These are phyloP conservation scores for Yarrowia keelungensis DNA, from an alignment of 805 yeast species.

Conservation along the genomic window DNA sequence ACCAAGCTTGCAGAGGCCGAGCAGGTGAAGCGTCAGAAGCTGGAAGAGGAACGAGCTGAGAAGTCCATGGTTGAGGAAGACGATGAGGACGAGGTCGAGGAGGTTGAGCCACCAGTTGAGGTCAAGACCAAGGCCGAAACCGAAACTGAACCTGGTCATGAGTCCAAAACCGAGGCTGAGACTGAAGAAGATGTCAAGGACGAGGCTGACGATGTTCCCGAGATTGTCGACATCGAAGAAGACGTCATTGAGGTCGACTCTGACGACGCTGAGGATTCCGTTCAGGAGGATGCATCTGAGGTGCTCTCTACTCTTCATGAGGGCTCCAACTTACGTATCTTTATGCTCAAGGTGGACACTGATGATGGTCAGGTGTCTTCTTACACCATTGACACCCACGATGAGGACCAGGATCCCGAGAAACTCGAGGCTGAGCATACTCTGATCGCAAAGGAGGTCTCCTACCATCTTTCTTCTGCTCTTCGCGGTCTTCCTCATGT, in stretches of 20 bases:
- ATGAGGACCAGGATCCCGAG: conserved; percentile 31
- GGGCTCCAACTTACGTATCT: neutral
- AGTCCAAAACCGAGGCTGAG: neutral
- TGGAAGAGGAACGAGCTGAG: conserved; percentile 16
- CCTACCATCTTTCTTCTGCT: conserved; percentile 9
- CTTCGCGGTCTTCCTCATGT: conserved; percentile 16
- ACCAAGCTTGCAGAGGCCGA: conserved; percentile 20
- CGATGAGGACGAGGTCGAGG: conserved; percentile 1
- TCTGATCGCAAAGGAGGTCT: conserved; percentile 11
- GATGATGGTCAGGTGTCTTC: conserved; percentile 21
- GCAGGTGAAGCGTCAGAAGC: conserved; percentile 15
- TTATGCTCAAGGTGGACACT: conserved; percentile 20
- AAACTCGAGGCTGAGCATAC: conserved; percentile 22
- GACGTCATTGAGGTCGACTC: neutral
- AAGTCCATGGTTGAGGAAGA: neutral
- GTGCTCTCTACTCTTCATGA: conserved; percentile 34
- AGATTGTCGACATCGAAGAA: conserved; percentile 14
- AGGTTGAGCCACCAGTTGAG: neutral
- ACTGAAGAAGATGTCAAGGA: neutral
- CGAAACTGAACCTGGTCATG: neutral
- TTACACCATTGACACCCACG: conserved; percentile 29
- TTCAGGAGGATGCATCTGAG: neutral
- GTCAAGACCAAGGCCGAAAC: neutral
- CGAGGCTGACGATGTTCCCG: conserved; percentile 1
- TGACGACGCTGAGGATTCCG: conserved; percentile 25